phyloP scores from a whole-genome alignment of 257 asterid species.

The Fraxinus americana region DNA sequence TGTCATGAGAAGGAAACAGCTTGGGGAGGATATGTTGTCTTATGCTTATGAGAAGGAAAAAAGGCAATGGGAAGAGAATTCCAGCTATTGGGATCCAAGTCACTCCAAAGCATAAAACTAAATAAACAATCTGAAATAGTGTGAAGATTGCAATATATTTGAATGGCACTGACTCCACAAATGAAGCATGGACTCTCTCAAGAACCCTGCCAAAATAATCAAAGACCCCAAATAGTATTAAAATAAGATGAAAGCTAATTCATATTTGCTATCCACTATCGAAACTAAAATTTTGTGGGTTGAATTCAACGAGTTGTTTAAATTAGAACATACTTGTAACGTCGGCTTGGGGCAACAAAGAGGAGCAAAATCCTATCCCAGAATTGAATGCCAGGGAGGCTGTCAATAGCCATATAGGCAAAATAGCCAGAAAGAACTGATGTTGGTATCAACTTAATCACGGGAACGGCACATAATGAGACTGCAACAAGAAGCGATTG shows the following conservation, averaged over 20 bases:
- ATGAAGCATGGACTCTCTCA: conserved; percentile 56
- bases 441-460: conserved; percentile 54
- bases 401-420: conserved; percentile 71
- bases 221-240: neutral
- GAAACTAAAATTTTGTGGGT: no score
- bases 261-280: no score
- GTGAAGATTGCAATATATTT: conserved; percentile 52
- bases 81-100: conserved; percentile 76
- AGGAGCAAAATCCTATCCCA: conserved; percentile 62
- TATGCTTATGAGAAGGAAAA: conserved; percentile 55
- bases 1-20: conserved; percentile 34
- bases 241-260: neutral
- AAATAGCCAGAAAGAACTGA: conserved; percentile 72
- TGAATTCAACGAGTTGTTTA: neutral
- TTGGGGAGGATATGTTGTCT: conserved; percentile 62
- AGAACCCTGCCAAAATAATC: conserved; percentile 38
- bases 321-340: conserved; percentile 43
- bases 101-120: conserved; percentile 54
- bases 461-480: conserved; percentile 52
- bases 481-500: conserved; percentile 53
- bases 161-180: conserved; percentile 60
- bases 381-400: conserved; percentile 62
- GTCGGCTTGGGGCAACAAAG: conserved; percentile 50
- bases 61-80: conserved; percentile 62
- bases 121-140: conserved; percentile 43